Conservation (phyloP, 306 rosid genomes). For the Phaseolus lunatus region DNA sequence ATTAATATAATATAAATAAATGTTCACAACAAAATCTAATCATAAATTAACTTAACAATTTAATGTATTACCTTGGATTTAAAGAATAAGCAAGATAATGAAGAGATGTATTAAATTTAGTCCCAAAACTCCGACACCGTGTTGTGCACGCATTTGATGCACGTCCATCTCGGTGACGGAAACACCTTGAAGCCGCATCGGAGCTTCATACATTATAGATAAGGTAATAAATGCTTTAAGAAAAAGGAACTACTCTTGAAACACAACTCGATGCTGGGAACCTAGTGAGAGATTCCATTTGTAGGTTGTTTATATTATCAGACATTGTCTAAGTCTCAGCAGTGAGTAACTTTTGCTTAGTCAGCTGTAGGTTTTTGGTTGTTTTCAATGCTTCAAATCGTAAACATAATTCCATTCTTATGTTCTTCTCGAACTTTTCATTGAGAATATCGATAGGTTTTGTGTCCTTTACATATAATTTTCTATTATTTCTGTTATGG, state of each 20-base stretch:
- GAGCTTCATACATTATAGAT: too few relatives aligned
- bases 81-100: too few relatives aligned
- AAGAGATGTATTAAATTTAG: too few relatives aligned
- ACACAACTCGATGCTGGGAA: not conserved
- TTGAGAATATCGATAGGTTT: not conserved
- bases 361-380: not conserved
- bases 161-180: too few relatives aligned
- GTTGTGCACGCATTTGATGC: too few relatives aligned
- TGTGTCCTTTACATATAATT: slow-evolving; percentile 14
- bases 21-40: too few relatives aligned
- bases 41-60: too few relatives aligned
- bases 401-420: not conserved
- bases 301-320: not conserved
- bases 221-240: not conserved
- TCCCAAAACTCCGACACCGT: too few relatives aligned
- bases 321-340: not conserved
- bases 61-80: too few relatives aligned
- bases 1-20: too few relatives aligned
- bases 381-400: slow-evolving; percentile 25
- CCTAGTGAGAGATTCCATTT: not conserved
- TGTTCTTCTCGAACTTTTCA: not conserved
- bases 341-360: not conserved
- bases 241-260: not conserved
- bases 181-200: too few relatives aligned
- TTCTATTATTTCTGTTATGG: not conserved